phyloP scores from a whole-genome alignment of 2,329 filamentous ascomycete genomes.

The Lasiodiplodia theobromae region DNA sequence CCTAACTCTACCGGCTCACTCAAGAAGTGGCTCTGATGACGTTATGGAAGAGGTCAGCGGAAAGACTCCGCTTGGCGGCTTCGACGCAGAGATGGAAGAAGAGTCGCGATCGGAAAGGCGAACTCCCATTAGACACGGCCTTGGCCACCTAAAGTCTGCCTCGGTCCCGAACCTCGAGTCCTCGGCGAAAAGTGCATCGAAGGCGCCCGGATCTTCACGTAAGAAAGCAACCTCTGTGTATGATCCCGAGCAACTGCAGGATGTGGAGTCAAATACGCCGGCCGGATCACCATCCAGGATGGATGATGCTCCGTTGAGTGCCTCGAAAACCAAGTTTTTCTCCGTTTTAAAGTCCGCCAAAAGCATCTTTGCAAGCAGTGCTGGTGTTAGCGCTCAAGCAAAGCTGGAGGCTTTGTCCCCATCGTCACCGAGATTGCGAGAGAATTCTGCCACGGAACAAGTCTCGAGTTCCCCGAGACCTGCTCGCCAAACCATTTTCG shows the following conservation, averaged over 20 bases:
- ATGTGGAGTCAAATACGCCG: slow-evolving; percentile 61
- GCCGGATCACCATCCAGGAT: slow-evolving; percentile 63
- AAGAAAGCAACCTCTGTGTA: slow-evolving; percentile 64
- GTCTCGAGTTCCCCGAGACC: slow-evolving; percentile 40
- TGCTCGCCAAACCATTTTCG: slow-evolving; percentile 14
- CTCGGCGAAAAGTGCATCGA: slow-evolving; percentile 50
- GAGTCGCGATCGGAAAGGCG: neutral
- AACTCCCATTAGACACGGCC: slow-evolving; percentile 42
- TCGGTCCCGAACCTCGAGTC: slow-evolving; percentile 68
- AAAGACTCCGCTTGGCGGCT: slow-evolving; percentile 40
- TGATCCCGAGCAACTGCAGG: slow-evolving; percentile 48
- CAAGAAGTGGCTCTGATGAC: slow-evolving; percentile 69
- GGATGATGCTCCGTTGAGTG: slow-evolving; percentile 82
- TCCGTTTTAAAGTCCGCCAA: slow-evolving; percentile 89
- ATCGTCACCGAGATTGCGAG: slow-evolving; percentile 1
- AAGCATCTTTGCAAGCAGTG: slow-evolving; percentile 81
- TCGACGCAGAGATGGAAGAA: neutral
- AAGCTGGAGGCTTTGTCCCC: slow-evolving; percentile 61
- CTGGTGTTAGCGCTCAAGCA: slow-evolving; percentile 63
- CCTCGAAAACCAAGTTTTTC: slow-evolving; percentile 90
- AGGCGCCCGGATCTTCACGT: slow-evolving; percentile 47
- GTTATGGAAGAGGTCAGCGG: slow-evolving; percentile 64
- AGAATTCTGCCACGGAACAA: slow-evolving; percentile 41
- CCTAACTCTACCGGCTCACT: slow-evolving; percentile 56
- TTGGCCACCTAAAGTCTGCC: slow-evolving; percentile 67